Base-by-base conservation (phyloP, 2,329 filamentous ascomycete genomes). In the Hirsutella minnesotensis region DNA sequence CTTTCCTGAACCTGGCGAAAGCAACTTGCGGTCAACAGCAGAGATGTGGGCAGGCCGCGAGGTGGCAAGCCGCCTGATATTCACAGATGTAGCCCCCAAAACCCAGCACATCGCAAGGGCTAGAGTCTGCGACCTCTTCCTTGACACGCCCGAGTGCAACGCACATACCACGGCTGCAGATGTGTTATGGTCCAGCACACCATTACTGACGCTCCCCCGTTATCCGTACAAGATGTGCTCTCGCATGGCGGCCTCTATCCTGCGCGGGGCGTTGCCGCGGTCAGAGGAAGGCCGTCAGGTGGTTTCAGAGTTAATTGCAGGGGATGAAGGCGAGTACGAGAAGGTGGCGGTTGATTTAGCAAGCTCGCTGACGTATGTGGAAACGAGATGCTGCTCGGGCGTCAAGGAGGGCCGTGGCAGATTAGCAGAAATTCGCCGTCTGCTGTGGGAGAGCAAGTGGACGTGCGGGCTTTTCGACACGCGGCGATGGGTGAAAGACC, bases 211-310 rank as follows among this genome's bases (percentile, higher is more conserved):
- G 0, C 71, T 92, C 24, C 89, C 92, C 10, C 78, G 92, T 30
- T 95, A 96, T 61, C 77, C 84, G 40, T 95, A 95, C 66, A 98
- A 98, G 64, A 98, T 98, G 92, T 98, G 92, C 63, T 94, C 87
- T 36, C 84, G 92, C 42, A 98, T 98, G 84, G 92, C 90, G 7
- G 89, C 92, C 7, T 95, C 87, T 10, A 96, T 98, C 44, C 72
- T 98, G 24, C 85, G 80, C 49, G 92, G 92, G 15, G 92, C 92
- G 0, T 66, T 98, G 3, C 92, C 92, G 0, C 82, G 79, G 50
- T 72, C 69, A 0, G 64, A 69, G 2, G 77, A 79, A n/a, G 88
- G 90, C 3, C 65, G 67, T 7, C 68, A 67, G 44, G 85, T 83
- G 1, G 82, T 82, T 0, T 60, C 65, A 16, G 87, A 95, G 45